These are phyloP conservation scores for Trametes cubensis DNA, from an alignment of 768 basidiomycete genomes.

Conservation along the genomic window DNA sequence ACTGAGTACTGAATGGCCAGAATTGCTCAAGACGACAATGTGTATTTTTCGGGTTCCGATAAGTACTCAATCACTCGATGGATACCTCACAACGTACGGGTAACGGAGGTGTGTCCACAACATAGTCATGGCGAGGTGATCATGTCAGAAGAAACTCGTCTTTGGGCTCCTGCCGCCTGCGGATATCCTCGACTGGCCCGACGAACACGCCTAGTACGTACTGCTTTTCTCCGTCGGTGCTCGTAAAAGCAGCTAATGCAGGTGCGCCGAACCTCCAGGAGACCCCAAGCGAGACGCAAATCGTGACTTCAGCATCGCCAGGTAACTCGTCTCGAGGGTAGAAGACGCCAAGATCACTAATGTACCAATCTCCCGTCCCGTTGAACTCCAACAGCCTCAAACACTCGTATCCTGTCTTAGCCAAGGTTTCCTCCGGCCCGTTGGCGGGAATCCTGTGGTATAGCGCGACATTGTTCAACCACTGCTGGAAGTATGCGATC, in stretches of 20 bases:
- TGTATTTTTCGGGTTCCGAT: too few relatives aligned
- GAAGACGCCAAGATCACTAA: slow-evolving; percentile 8
- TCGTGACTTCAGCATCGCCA: not conserved
- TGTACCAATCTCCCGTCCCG: not conserved
- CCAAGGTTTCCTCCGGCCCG: not conserved
- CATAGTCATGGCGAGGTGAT: not conserved
- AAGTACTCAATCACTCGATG: too few relatives aligned
- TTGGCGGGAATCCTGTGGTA: not conserved
- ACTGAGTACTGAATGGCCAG: too few relatives aligned
- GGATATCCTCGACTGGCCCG: not conserved
- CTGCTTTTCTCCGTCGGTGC: not conserved
- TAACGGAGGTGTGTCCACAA: too few relatives aligned
- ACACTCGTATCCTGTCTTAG: not conserved
- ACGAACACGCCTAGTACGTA: not conserved
- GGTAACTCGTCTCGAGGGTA: not conserved
- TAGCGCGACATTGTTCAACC: not conserved
- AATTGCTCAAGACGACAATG: too few relatives aligned
- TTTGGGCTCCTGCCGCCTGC: not conserved
- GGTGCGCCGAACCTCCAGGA: slow-evolving; percentile 14
- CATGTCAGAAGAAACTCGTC: not conserved
- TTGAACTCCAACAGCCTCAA: not conserved
- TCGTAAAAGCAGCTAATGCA: not conserved
- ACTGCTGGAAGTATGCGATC: not conserved
- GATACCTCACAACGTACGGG: too few relatives aligned
- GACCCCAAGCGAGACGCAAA: slow-evolving; percentile 1